Conservation (phyloP, 805 yeast species). For the Wickerhamiella vanderwaltii region DNA sequence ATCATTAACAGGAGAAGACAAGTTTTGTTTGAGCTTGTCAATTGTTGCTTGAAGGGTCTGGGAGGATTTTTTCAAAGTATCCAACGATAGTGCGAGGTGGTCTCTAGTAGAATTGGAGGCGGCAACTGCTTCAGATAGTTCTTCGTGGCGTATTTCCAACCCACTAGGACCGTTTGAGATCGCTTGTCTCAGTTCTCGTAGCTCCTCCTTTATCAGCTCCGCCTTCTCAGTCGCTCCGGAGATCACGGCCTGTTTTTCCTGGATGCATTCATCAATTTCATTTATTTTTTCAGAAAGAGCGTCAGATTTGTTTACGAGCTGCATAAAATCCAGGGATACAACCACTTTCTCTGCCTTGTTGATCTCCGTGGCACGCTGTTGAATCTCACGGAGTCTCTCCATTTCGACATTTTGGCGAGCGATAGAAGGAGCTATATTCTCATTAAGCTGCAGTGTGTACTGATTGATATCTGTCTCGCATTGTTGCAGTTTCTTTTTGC, state of each 20-base stretch:
- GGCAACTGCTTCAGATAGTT: neutral
- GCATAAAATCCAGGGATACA: neutral
- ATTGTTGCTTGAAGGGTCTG: neutral
- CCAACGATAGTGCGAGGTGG: neutral
- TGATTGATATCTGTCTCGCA: conserved; percentile 77
- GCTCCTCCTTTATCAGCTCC: neutral
- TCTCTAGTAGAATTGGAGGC: neutral
- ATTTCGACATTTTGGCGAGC: neutral
- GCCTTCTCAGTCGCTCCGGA: neutral
- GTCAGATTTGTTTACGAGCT: neutral
- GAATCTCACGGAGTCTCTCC: conserved; percentile 55
- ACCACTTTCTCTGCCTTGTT: conserved; percentile 4
- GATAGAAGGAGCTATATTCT: conserved; percentile 88
- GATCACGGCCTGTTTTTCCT: neutral
- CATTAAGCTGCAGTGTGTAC: conserved; percentile 56
- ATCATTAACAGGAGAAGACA: neutral
- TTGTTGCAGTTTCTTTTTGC: conserved; percentile 81
- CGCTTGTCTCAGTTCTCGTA: neutral
- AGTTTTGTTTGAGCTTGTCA: neutral
- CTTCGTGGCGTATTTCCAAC: neutral
- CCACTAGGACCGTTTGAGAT: neutral
- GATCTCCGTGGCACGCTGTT: conserved; percentile 23
- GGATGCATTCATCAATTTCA: neutral
- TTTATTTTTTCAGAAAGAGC: neutral
- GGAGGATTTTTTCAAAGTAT: neutral